phyloP scores from a whole-genome alignment of 192 early-diverging fungal species.

The Coemansia sp. region DNA sequence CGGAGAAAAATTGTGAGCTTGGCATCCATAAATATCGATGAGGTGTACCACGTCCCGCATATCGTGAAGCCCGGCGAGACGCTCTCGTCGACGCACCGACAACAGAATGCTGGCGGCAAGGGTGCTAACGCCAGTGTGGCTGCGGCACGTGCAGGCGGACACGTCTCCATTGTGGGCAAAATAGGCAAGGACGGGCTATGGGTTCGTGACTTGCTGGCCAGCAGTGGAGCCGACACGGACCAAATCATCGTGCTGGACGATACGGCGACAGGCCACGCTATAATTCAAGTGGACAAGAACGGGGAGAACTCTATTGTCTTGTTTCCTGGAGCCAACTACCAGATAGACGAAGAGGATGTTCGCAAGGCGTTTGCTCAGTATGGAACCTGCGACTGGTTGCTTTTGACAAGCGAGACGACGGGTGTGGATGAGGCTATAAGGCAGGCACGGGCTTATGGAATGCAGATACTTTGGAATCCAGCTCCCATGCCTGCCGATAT shows the following conservation, averaged over 20 bases:
- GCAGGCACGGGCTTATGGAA: slow-evolving; percentile 54
- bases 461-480: slow-evolving; percentile 82
- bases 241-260: slow-evolving; percentile 57
- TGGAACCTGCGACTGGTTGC: slow-evolving; percentile 66
- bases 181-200: slow-evolving; percentile 81
- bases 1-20: slow-evolving; percentile 24
- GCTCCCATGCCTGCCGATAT: slow-evolving; percentile 63
- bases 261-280: slow-evolving; percentile 73
- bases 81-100: slow-evolving; percentile 21
- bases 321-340: slow-evolving; percentile 74
- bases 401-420: slow-evolving; percentile 88
- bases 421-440: slow-evolving; percentile 63
- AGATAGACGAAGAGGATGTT: slow-evolving; percentile 52
- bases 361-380: slow-evolving; percentile 55
- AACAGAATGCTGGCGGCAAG: slow-evolving; percentile 51
- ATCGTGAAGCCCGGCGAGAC: slow-evolving; percentile 47
- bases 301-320: slow-evolving; percentile 90
- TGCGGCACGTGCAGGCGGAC: slow-evolving; percentile 65
- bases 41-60: slow-evolving; percentile 47
- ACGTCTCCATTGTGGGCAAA: slow-evolving; percentile 72
- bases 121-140: slow-evolving; percentile 91
- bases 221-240: slow-evolving; percentile 64
- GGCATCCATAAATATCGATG: slow-evolving; percentile 56
- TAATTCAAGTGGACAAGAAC: slow-evolving; percentile 74
- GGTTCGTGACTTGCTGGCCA: slow-evolving; percentile 65